Evolutionary conservation across 441 rosid species (phyloP).

Genomic region (Adansonia rubrostipa): DNA sequence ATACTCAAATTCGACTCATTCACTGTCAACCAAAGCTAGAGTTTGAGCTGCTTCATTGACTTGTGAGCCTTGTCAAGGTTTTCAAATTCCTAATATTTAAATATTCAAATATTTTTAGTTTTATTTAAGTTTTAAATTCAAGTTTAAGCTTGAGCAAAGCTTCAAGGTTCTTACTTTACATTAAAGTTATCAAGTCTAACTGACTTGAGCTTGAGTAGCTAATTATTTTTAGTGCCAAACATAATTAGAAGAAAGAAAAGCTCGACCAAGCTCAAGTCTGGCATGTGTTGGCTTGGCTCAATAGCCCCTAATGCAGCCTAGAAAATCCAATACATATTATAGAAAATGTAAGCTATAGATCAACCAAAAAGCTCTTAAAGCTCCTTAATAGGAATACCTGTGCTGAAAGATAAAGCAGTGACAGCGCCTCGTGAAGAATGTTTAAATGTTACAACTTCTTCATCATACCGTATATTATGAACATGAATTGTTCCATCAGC

Average conservation of each 20-base stretch:
- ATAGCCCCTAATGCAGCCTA: not conserved
- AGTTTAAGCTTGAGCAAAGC: not conserved
- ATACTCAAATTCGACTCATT: not conserved
- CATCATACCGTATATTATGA: slow-evolving; percentile 72
- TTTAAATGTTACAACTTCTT: slow-evolving; percentile 74
- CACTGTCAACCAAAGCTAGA: not conserved
- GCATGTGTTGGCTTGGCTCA: not conserved
- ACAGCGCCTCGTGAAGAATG: slow-evolving; percentile 86
- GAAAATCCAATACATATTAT: not conserved
- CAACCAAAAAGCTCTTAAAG: slow-evolving; percentile 14
- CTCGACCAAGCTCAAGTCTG: not conserved
- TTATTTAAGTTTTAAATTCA: not conserved
- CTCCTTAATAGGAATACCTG: slow-evolving; percentile 48
- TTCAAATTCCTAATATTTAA: not conserved
- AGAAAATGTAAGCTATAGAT: not conserved
- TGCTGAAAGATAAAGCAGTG: slow-evolving; percentile 82
- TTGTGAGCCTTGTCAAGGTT: not conserved
- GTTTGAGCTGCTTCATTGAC: not conserved
- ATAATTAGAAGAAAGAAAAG: not conserved
- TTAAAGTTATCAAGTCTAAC: too few species aligned
- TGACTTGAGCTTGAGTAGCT: not conserved
- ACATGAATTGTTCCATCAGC: slow-evolving; percentile 90
- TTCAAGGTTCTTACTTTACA: not conserved
- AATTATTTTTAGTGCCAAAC: not conserved
- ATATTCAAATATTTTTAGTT: not conserved